Evolutionary conservation across 148 eudicot genomes (phyloP), one percentile per base, ranked within the genome.

Genomic region (Arbutus unedo): DNA sequence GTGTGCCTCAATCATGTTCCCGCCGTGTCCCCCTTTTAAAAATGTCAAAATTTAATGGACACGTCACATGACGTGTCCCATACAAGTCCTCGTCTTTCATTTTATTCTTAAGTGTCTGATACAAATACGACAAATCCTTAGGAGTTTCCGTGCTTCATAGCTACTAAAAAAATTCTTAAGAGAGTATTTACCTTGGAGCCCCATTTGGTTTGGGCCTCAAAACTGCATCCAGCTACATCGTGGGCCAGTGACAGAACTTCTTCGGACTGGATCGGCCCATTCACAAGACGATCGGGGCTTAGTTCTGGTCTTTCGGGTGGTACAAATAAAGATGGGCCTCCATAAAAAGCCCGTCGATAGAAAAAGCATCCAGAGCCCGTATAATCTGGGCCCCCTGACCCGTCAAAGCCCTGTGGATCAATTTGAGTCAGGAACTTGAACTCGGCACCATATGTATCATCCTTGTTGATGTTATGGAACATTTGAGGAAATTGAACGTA

Each of bases 311-410:
- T 53, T 64, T 85, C 86, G 0, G 89, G 91, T 41, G 56, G 50
- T 8, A 87, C 54, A 15, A 77, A 74, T 53, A 72, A 73, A 4
- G 87, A 84, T 5, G 91, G 90, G 73, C 88, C 53, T 3, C 93
- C 93, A 55, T 84, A 90, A 16, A 95, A 90, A 19, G 88, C 91
- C 45, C 92, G 90, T 0, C 97, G 91, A 43, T 79, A 77, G 74
- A 95, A 95, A 81, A 95, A 95, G 77, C 94, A 89, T 3, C 91
- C 91, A 8, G 92, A 85, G 16, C 98, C 98, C 7, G 90, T 91
- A 51, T 93, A 91, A 80, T 68, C 85, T n/a, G 98, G 94, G 80
- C 97, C 98, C 1, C 3, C 49, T 23, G 92, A 85, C 77, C 98
- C 98, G 77, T 93, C 96, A 88, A 95, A 72, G 57, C 97, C 98